Evolutionary conservation across 495 filamentous ascomycete species (phyloP), one percentile per base, ranked within the genome.

Genomic region (Annulohypoxylon moriforme): DNA sequence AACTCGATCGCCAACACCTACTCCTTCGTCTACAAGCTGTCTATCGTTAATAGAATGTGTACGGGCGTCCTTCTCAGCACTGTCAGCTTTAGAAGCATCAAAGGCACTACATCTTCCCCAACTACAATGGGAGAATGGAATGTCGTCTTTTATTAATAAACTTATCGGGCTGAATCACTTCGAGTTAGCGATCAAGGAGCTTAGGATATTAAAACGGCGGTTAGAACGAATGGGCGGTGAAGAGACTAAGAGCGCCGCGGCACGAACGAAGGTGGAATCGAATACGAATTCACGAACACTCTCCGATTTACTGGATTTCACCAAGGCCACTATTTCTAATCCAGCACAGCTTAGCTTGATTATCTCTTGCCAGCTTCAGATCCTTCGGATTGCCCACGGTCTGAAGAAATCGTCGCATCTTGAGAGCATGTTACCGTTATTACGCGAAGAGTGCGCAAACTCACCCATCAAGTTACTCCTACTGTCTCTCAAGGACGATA

Each of bases 101-200:
- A 75, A 86, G 69, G 76, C 70, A 76, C 72, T 80, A 71, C 85
- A 67, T 2, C 77, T 88, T 14, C 88, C 90, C 8, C 86, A 85
- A 36, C 81, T 95, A 56, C 94, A 98, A 69, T 81, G 97, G 2
- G 95, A 98, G 75, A 90, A 89, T 64, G 96, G 93, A 6, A 92
- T 93, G 79, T 91, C 92, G 46, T 88, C 91, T 7, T 82, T 99
- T 42, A 82, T 92, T 24, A 88, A 86, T 42, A 94, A 90, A 69
- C 79, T 97, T 16, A 83, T 97, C 6, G 85, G 87, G 0, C 79
- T 97, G 50, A 90, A 90, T 13, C 77, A 96, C 62, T 88, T 93
- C 60, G 90, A 93, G 14, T 78, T 91, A 62, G 96, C 95, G 5
- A 80, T 90, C 61, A 93, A 91, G 72, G 94, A 98, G 78, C 77